Evolutionary conservation across 768 basidiomycete genomes (phyloP), one percentile per base, ranked within the genome.

Genomic region (Tylopilus balloui): DNA sequence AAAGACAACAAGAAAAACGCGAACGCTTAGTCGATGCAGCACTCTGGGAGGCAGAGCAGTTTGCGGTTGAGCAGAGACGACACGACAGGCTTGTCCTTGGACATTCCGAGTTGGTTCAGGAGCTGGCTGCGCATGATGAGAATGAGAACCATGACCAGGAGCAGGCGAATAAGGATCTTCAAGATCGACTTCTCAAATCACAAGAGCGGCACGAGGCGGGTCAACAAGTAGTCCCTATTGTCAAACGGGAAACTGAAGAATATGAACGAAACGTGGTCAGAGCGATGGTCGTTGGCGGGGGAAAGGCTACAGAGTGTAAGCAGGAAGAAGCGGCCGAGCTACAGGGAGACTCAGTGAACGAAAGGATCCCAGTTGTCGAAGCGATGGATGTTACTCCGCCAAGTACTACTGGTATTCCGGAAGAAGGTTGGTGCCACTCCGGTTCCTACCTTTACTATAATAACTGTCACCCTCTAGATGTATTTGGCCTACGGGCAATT

Each of bases 401-500:
- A 8, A 34, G 44, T 20, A 21, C 42, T 13, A 34, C 45, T n/a
- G 17, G n/a, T 21, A 14, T 29, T 28, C 39, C 29, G 8, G 55
- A 58, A 40, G 63, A 62, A 64, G 66, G 66, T 69, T 31, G 6
- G 64, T 51, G 15, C 21, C 35, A 36, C 47, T 40, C 14, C 3
- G 19, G 28, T 36, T 35, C 27, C 27, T 38, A 20, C 39, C 24
- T 29, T 48, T 51, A 36, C 31, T 39, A 15, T 36, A 45, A 40
- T 48, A 31, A 52, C 52, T n/a, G 11, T 28, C 34, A 11, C n/a
- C 21, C 12, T n/a, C 42, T 31, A 83, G 85, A 87, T 66, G 75
- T 85, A 13, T 86, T 88, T 57, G 75, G 77, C 28, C 61, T 73
- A 35, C 68, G 71, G 14, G 63, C 68, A 19, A 62, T 64, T n/a